These are phyloP conservation scores for Castanea sativa DNA, from an alignment of 306 rosid genomes.

Conservation along the genomic window DNA sequence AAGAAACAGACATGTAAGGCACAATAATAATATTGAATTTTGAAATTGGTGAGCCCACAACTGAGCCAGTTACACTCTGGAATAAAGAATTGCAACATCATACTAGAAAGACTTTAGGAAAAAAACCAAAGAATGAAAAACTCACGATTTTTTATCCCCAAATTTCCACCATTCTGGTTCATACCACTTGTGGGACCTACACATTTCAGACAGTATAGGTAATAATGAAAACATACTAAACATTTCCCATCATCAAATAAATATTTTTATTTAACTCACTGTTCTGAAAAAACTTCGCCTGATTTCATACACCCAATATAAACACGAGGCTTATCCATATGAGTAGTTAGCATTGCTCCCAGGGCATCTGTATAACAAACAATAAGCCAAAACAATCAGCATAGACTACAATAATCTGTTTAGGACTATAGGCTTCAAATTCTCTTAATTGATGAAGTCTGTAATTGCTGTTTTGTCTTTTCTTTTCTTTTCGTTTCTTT, in stretches of 20 bases:
- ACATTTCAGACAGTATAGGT: slow-evolving; percentile 24
- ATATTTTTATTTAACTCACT: slow-evolving; percentile 40
- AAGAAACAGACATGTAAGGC: not conserved
- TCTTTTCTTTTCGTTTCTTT: not conserved
- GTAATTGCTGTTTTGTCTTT: not conserved
- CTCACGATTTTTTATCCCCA: slow-evolving; percentile 68
- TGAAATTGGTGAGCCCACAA: not conserved
- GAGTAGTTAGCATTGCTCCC: slow-evolving; percentile 51
- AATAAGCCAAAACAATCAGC: slow-evolving; percentile 21
- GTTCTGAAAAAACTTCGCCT: slow-evolving; percentile 70
- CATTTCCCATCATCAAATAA: slow-evolving; percentile 17
- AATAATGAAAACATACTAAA: slow-evolving; percentile 5
- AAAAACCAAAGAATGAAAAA: not conserved
- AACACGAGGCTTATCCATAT: slow-evolving; percentile 55
- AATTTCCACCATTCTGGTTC: slow-evolving; percentile 88
- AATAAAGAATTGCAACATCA: not conserved
- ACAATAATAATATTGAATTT: not conserved
- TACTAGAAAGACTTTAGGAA: not conserved
- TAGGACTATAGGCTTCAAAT: slow-evolving; percentile 6
- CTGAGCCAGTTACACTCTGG: not conserved
- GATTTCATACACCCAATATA: slow-evolving; percentile 86
- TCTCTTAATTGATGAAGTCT: not conserved
- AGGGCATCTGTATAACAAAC: slow-evolving; percentile 51
- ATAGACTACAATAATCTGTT: slow-evolving; percentile 6
- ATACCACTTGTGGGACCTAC: slow-evolving; percentile 61